Base-by-base conservation (phyloP, 176 grass and related monocot genomes). In the Cymbopogon citratus region DNA sequence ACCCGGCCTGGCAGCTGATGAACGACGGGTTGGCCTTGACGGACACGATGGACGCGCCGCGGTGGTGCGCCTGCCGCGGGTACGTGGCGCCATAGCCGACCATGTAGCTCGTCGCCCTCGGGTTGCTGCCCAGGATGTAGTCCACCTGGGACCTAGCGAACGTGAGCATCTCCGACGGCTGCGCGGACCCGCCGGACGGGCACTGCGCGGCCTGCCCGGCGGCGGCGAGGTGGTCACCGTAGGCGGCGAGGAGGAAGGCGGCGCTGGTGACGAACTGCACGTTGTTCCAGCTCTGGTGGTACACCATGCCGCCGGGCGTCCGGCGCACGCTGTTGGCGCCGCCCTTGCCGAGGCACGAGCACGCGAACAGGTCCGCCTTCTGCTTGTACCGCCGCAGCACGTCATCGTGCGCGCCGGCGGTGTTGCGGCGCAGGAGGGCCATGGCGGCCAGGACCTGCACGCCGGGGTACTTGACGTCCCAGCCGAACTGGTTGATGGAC, bases 401-500 rank as follows among this genome's bases (percentile, higher is more conserved):
- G 28, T 63, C 40, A 25, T 54, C 51, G 28, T 92, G 95, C 16
- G 60, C 61, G 6, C 67, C 84, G 60, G 60, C 51, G 5, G 52
- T 73, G 23, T 69, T 73, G 33, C 95, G 86, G 19, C 80, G 84
- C 4, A 85, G 77, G 2, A 98, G 77, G 1, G 2, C 39, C 87
- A 85, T 93, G 45, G 95, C 34, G 6, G 90, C 90, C 0, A 98
- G 92, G 57, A 98, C 72, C 56, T 98, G 95, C 11, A 81, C 92
- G 13, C 95, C 92, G 6, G 92, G 79, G 60, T 98, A 98, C 80
- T 98, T 98, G 29, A 95, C 82, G 73, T 98, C 92, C 95, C 95
- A 98, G 34, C 92, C 87, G 75, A 98, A 98, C 84, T 94, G 51
- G 73, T 49, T 78, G 61, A 81, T 77, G 18, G 71, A 75, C 92